Evolutionary conservation across 768 basidiomycete species (phyloP), one percentile per base, ranked within the genome.

Genomic region (Porphyrellus cyaneotinctus): DNA sequence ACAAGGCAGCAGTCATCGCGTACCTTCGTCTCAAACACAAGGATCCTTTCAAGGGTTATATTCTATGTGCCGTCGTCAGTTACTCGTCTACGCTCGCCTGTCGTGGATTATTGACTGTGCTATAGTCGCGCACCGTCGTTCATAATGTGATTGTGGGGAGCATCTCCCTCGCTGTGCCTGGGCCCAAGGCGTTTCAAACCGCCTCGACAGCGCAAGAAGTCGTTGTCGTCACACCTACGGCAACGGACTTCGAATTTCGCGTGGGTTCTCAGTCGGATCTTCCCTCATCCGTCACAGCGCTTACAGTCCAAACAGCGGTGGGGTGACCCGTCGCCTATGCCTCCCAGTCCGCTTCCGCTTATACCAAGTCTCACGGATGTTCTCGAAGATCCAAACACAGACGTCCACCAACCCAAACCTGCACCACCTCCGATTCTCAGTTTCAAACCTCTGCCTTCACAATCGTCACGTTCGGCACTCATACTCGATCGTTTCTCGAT

Each of bases 171-270:
- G 88, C 88, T 5, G 78, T 79, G 41, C 84, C 87, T 10, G 84
- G 84, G 9, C 80, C 82, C 22, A 88, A 88, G 64, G 84, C 87
- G 0, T 75, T 90, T 60, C 86, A 90, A 62, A 89, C 84, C 61
- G 86, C 85, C 15, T 88, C 88, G 14, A 91, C 88, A 0, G 89
- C 88, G 0, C 87, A 89, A 68, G 88, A 91, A 70, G 82, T 91
- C 56, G 81, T 82, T 18, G 81, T 91, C 28, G 78, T 90, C 47
- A 81, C 86, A 1, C 85, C 87, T 32, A 71, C 68, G 24, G 77
- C 78, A 7, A 67, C 72, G 23, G 77, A 78, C 58, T 78, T 81
- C 52, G 75, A 82, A 58, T 78, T 79, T 63, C 72, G 77, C 54
- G 82, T 83, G 60, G 60, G 75, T 56, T 56, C 43, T 52, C 52